Evolutionary conservation across 2,329 filamentous ascomycete genomes (phyloP).

Genomic region (Fusarium palustre): DNA sequence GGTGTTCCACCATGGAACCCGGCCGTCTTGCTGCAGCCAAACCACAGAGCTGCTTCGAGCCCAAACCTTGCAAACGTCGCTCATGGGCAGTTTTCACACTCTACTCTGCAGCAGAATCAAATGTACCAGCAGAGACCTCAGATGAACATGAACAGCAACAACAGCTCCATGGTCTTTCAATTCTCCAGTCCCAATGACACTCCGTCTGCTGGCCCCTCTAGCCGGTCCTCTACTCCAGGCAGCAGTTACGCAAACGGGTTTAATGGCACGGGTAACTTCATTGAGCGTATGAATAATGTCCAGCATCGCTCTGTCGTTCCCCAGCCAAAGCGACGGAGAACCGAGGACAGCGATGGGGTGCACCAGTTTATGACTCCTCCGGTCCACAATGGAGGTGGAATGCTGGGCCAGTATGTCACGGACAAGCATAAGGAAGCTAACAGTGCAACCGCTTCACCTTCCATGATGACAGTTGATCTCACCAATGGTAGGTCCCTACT

Average conservation of each 20-base stretch:
- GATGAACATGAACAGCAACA: constrained; percentile 50
- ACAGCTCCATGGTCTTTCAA: constrained; percentile 56
- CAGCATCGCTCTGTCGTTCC: constrained; percentile 70
- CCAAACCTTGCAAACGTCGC: constrained; percentile 45
- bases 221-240: constrained; percentile 51
- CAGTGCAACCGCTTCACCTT: constrained; percentile 43
- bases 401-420: constrained; percentile 75
- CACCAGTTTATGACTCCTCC: constrained; percentile 51
- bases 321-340: constrained; percentile 75
- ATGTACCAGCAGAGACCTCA: constrained; percentile 42
- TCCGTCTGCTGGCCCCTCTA: constrained; percentile 51
- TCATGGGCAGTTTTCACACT: constrained; percentile 42
- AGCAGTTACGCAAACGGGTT: constrained; percentile 40
- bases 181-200: constrained; percentile 55
- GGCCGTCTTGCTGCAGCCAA: constrained; percentile 56
- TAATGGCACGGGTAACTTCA: constrained; percentile 68
- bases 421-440: constrained; percentile 64
- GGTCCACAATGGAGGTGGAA: constrained; percentile 61
- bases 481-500: constrained; percentile 58
- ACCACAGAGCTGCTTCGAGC: constrained; percentile 47
- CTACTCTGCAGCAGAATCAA: constrained; percentile 37
- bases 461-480: constrained; percentile 68
- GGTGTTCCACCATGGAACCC: constrained; percentile 56
- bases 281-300: constrained; percentile 82
- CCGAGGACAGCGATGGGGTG: constrained; percentile 60